These are phyloP conservation scores for Tylopilus subfusipes DNA, from an alignment of 768 basidiomycete genomes.

Conservation along the genomic window DNA sequence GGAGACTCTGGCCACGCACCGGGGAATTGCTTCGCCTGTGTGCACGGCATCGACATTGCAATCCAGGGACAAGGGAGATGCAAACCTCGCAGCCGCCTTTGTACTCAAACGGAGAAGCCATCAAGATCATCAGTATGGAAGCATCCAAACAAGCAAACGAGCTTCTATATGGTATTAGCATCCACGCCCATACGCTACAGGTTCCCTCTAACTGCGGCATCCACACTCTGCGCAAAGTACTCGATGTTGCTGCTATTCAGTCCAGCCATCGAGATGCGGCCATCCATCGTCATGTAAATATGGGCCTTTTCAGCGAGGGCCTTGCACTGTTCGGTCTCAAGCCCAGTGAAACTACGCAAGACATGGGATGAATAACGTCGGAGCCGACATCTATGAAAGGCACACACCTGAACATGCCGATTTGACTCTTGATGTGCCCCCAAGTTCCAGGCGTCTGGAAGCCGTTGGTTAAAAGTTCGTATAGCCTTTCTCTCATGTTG, in stretches of 20 bases:
- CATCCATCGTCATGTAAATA: conserved; percentile 92
- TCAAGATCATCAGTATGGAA: too few species aligned
- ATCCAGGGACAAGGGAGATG: conserved; percentile 4
- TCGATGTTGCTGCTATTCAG: conserved; percentile 80
- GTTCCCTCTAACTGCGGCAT: conserved; percentile 75
- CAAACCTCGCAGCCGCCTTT: conserved; percentile 13
- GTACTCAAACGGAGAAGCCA: background rate
- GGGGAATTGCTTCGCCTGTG: conserved; percentile 16
- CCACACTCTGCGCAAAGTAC: conserved; percentile 86
- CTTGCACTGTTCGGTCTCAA: conserved; percentile 75
- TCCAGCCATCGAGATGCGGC: conserved; percentile 93
- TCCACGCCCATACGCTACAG: conserved; percentile 43
- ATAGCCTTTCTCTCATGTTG: conserved; percentile 84
- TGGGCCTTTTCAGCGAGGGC: conserved; percentile 83
- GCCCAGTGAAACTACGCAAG: conserved; percentile 72
- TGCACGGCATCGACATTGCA: conserved; percentile 21
- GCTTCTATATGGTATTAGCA: conserved; percentile 25
- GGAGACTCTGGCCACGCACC: conserved; percentile 25
- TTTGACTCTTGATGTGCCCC: conserved; percentile 93
- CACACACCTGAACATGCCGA: conserved; percentile 93
- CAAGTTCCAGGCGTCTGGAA: conserved; percentile 91
- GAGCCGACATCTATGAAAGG: background rate
- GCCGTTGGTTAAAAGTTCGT: conserved; percentile 69
- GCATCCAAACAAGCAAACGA: conserved; percentile 17
- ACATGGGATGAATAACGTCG: background rate